These are phyloP conservation scores for Penicillium sp. DNA, from an alignment of 2,329 filamentous ascomycete genomes.

Conservation along the genomic window DNA sequence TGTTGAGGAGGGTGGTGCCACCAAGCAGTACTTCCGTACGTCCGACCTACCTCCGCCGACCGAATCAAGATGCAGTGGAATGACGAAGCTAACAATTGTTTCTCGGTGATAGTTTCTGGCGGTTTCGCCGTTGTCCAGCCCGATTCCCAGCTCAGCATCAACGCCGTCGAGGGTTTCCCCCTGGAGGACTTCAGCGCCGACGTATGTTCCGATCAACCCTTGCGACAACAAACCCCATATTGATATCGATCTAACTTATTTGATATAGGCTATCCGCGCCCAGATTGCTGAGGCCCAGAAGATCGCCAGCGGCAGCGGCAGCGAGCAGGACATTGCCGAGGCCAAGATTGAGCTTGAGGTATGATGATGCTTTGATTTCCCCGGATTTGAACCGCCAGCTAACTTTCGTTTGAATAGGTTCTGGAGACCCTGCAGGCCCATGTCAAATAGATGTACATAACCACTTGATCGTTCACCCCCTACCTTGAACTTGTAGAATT, in stretches of 20 bases:
- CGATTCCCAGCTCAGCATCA: constrained; percentile 94
- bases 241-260: constrained; percentile 8
- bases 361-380: constrained; percentile 37
- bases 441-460: constrained; percentile 57
- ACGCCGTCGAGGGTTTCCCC: constrained; percentile 93
- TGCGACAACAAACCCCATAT: background rate
- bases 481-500: constrained; percentile 49
- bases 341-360: constrained; percentile 99
- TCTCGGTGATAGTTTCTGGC: constrained; percentile 73
- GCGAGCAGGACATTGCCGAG: constrained; percentile 97
- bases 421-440: constrained; percentile 57
- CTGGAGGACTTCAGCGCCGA: constrained; percentile 96
- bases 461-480: constrained; percentile 38
- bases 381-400: constrained; percentile 10
- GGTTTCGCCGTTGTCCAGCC: constrained; percentile 98
- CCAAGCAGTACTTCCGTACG: constrained; percentile 99
- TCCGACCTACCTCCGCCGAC: constrained; percentile 28
- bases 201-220: constrained; percentile 46
- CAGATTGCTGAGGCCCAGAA: constrained; percentile 97
- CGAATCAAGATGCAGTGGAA: constrained; percentile 17
- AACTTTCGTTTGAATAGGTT: constrained; percentile 44
- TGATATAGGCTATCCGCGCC: constrained; percentile 71
- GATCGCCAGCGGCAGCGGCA: constrained; percentile 86
- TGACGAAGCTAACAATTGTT: constrained; percentile 28
- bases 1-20: constrained; percentile 84